Evolutionary conservation across 768 basidiomycete genomes (phyloP).

Genomic region (Strobilomyces echinocephalus): DNA sequence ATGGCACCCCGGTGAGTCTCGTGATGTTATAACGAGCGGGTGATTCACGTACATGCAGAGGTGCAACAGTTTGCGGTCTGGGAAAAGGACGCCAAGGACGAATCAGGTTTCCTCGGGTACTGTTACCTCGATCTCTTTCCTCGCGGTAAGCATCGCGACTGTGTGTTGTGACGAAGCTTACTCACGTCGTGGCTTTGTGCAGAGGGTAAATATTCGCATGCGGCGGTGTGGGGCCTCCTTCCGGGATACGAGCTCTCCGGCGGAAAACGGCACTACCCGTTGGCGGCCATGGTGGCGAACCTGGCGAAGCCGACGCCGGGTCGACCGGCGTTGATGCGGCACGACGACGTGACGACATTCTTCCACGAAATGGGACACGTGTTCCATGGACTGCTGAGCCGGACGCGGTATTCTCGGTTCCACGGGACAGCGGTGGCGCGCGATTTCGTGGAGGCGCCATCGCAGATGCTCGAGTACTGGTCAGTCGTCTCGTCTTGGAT

Average conservation of each 20-base stretch:
- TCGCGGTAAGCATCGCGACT: conserved; percentile 43
- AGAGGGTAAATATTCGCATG: conserved; percentile 82
- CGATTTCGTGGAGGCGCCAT: conserved; percentile 87
- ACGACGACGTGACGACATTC: conserved; percentile 84
- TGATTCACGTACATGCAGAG: conserved; percentile 37
- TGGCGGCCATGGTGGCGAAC: conserved; percentile 86
- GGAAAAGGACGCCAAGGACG: conserved; percentile 71
- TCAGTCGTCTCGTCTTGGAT: conserved; percentile 20
- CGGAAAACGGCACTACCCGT: conserved; percentile 64
- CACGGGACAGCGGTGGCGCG: conserved; percentile 78
- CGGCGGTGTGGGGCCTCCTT: conserved; percentile 77
- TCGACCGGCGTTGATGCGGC: conserved; percentile 80
- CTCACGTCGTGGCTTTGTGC: conserved; percentile 1
- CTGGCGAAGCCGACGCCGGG: conserved; percentile 80
- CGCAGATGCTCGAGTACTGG: conserved; percentile 94
- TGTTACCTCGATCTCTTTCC: conserved; percentile 88
- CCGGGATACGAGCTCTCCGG: conserved; percentile 56
- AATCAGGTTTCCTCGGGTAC: conserved; percentile 73
- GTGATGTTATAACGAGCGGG: not conserved
- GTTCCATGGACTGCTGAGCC: conserved; percentile 65
- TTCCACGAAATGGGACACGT: conserved; percentile 89
- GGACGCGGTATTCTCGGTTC: conserved; percentile 69
- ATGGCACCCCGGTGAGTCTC: conserved; percentile 77
- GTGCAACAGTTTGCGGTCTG: conserved; percentile 83
- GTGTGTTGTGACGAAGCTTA: not conserved